Conservation (phyloP, 768 basidiomycete genomes). For the Serendipita vermifera region DNA sequence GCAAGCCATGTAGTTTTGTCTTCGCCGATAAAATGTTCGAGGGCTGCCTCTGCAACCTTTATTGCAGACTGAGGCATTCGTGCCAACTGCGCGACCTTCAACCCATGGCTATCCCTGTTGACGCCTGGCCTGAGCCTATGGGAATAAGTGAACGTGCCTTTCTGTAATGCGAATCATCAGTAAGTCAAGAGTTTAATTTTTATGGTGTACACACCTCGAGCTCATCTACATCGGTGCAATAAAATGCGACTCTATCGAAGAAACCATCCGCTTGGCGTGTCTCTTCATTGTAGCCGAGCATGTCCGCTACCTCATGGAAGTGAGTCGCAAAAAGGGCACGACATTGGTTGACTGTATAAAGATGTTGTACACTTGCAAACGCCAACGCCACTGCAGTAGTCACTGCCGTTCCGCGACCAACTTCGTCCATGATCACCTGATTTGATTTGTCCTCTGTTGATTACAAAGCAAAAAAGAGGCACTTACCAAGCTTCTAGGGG, state of each 20-base stretch:
- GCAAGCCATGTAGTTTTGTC: slow-evolving; percentile 12
- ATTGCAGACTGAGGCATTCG: slow-evolving; percentile 61
- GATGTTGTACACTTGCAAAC: slow-evolving; percentile 77
- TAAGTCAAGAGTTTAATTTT: not conserved
- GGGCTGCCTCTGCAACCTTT: slow-evolving; percentile 42
- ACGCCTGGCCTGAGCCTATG: slow-evolving; percentile 71
- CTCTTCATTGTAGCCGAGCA: slow-evolving; percentile 51
- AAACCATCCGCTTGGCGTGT: slow-evolving; percentile 29
- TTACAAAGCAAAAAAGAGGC: not conserved
- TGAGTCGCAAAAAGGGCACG: slow-evolving; percentile 97
- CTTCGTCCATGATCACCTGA: slow-evolving; percentile 99
- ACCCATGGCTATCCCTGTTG: slow-evolving; percentile 79
- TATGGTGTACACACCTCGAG: slow-evolving; percentile 38
- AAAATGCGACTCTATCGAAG: slow-evolving; percentile 62
- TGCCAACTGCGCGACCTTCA: slow-evolving; percentile 80
- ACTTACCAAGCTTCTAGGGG: slow-evolving; percentile 65
- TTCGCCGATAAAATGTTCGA: slow-evolving; percentile 27
- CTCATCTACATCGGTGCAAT: slow-evolving; percentile 80
- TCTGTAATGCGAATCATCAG: slow-evolving; percentile 32
- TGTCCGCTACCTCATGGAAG: slow-evolving; percentile 83
- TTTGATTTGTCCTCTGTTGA: too few species aligned
- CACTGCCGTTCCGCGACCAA: slow-evolving; percentile 91
- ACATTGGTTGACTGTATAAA: slow-evolving; percentile 55
- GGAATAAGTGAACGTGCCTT: slow-evolving; percentile 69
- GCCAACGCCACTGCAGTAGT: slow-evolving; percentile 89